These are phyloP conservation scores for Sphaerulina populicola DNA, from an alignment of 2,329 filamentous ascomycete species.

Conservation along the genomic window DNA sequence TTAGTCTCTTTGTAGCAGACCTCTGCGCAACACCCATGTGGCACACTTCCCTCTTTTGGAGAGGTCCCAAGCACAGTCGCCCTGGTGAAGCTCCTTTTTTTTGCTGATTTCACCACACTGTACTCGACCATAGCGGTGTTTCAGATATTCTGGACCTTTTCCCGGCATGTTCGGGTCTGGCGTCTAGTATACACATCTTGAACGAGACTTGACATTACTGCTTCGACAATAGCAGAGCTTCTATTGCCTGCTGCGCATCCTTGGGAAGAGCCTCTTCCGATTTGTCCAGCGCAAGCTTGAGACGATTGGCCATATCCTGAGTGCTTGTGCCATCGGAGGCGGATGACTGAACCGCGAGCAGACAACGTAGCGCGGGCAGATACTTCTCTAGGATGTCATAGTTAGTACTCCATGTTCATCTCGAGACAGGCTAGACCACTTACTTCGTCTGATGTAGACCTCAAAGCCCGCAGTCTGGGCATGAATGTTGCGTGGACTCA, in stretches of 20 bases:
- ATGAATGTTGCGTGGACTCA: constrained; percentile 69
- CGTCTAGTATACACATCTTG: constrained; percentile 1
- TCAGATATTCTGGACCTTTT: neutral
- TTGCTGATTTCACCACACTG: no score
- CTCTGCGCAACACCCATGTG: neutral
- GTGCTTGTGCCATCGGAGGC: constrained; percentile 54
- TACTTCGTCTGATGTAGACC: constrained; percentile 76
- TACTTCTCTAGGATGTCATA: constrained; percentile 57
- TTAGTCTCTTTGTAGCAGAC: neutral
- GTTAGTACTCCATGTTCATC: constrained; percentile 7
- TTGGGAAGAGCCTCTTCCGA: constrained; percentile 46
- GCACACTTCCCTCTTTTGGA: neutral
- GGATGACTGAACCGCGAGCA: constrained; percentile 63
- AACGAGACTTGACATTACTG: neutral
- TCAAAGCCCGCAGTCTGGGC: constrained; percentile 83
- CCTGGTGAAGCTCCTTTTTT: no score
- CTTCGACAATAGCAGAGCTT: constrained; percentile 48
- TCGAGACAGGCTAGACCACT: constrained; percentile 31
- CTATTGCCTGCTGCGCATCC: constrained; percentile 61
- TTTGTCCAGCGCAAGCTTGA: constrained; percentile 44
- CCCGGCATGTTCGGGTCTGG: neutral
- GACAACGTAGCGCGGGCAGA: constrained; percentile 75
- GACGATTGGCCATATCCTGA: constrained; percentile 60
- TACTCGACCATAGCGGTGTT: neutral
- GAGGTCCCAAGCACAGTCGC: no score